Evolutionary conservation across 768 basidiomycete species (phyloP).

Genomic region (Boletus sensibilis): DNA sequence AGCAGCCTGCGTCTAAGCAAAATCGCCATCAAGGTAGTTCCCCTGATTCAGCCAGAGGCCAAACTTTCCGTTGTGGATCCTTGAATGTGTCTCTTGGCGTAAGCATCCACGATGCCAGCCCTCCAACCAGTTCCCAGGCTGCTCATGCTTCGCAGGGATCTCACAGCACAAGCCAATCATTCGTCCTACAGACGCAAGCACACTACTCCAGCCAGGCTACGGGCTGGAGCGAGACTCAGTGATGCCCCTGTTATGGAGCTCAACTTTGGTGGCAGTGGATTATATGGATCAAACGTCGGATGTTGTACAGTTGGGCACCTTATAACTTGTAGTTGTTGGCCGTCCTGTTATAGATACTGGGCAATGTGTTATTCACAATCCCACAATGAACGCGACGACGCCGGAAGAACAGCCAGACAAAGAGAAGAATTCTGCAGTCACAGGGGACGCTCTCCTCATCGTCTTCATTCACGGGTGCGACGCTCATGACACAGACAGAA

Average conservation of each 20-base stretch:
- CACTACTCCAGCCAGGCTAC: slow-evolving; percentile 48
- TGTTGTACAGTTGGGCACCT: not conserved
- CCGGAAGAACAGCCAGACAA: slow-evolving; percentile 8
- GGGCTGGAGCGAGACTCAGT: slow-evolving; percentile 33
- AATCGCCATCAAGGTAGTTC: not conserved
- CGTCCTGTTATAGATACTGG: slow-evolving; percentile 15
- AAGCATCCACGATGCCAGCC: not conserved
- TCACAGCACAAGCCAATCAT: slow-evolving; percentile 32
- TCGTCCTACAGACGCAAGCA: slow-evolving; percentile 50
- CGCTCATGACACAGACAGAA: not conserved
- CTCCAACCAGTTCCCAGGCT: not conserved
- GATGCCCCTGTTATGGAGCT: not conserved
- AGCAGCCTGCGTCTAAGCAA: not conserved
- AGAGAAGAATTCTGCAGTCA: slow-evolving; percentile 3
- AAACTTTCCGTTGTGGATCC: slow-evolving; percentile 20
- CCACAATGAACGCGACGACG: slow-evolving; percentile 13
- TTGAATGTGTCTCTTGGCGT: slow-evolving; percentile 17
- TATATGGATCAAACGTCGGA: not conserved
- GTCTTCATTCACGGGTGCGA: slow-evolving; percentile 80
- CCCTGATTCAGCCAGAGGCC: slow-evolving; percentile 11
- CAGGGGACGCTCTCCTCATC: slow-evolving; percentile 55
- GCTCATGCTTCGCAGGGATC: slow-evolving; percentile 13
- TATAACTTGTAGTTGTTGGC: not conserved
- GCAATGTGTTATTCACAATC: slow-evolving; percentile 7
- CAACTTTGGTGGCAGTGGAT: not conserved